Evolutionary conservation across 2,329 filamentous ascomycete species (phyloP), one percentile per base, ranked within the genome.

Genomic region (Pseudogymnoascus pannorum): DNA sequence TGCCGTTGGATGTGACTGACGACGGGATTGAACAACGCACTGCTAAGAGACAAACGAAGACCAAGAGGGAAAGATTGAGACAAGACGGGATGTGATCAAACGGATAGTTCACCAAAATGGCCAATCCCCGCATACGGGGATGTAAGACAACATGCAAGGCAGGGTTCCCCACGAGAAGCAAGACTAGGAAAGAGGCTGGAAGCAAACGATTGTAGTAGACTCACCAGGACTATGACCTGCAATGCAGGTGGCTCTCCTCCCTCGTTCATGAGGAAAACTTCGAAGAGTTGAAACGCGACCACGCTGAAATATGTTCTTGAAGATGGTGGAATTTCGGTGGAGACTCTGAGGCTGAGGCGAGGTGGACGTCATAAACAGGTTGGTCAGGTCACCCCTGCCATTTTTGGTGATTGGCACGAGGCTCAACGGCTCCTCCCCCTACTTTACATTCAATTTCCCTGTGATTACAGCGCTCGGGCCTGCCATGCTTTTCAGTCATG

Each of bases 221-320:
- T 78, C 77, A 91, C 88, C 78, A 91, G 74, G 63, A 91, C 79
- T 75, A 91, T 89, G 54, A 91, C 85, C 75, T 91, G 87, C 75
- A 91, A 76, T 40, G 84, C 83, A 72, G 84, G 80, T 61, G n/a
- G 31, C 24, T 54, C 48, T 12, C 8, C 26, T 31, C 26, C 24
- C 12, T 54, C 48, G 9, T n/a, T 31, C 48, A 54, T 54, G 44
- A n/a, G 26, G 29, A n/a, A n/a, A n/a, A n/a, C n/a, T n/a, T n/a
- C n/a, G n/a, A n/a, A n/a, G n/a, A n/a, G n/a, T n/a, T n/a, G n/a
- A n/a, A n/a, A n/a, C n/a, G n/a, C n/a, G n/a, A n/a, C n/a, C n/a
- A n/a, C n/a, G n/a, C n/a, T n/a, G n/a, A n/a, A n/a, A n/a, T n/a
- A n/a, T n/a, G n/a, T n/a, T n/a, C n/a, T n/a, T n/a, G n/a, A n/a